Base-by-base conservation (phyloP, 352 stramenopile genomes). In the Pythium rishiriense region DNA sequence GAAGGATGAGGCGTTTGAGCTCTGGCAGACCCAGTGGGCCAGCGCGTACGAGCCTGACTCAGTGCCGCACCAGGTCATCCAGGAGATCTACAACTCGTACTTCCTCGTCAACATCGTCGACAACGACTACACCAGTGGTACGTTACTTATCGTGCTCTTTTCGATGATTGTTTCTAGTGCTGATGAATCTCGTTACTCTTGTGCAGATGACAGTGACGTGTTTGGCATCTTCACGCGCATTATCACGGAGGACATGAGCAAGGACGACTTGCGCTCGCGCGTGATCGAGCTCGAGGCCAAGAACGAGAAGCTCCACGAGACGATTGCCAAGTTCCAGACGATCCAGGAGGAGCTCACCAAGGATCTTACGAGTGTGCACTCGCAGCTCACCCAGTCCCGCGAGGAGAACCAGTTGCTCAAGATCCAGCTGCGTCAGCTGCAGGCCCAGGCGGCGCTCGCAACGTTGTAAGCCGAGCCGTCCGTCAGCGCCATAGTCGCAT, bases 91-190 rank as follows among this genome's bases (percentile, higher is more conserved):
- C 74, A 94, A 99, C 80, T 91, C 90, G 42, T 99, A 98, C 77
- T 99, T 96, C 70, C 84, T 99, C 54, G 96, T 99, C 56, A 98
- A 98, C 63, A 97, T 99, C 53, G 97, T 99, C 63, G 97, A 99
- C 84, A 99, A 99, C 74, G 94, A 99, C 75, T 99, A 97, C 69
- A 85, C 82, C 9, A 91, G 88, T 56, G 81, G 55, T 62, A 59
- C 31, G 50, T 29, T 12, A 10, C 31, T 35, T 35, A 11, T 21
- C n/a, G 9, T 17, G 19, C 14, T 4, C 8, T 12, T 21, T 29
- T 21, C 21, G 24, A 39, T 33, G 22, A 14, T 4, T 35, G 17
- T 22, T 37, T 28, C 19, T 52, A 59, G 15, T 54, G 28, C 35
- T 33, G 14, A 25, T 26, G 35, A 43, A 58, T 19, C 29, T 64